Conservation (phyloP, 108 stramenopile genomes). For the Aureococcus anophagefferens region DNA sequence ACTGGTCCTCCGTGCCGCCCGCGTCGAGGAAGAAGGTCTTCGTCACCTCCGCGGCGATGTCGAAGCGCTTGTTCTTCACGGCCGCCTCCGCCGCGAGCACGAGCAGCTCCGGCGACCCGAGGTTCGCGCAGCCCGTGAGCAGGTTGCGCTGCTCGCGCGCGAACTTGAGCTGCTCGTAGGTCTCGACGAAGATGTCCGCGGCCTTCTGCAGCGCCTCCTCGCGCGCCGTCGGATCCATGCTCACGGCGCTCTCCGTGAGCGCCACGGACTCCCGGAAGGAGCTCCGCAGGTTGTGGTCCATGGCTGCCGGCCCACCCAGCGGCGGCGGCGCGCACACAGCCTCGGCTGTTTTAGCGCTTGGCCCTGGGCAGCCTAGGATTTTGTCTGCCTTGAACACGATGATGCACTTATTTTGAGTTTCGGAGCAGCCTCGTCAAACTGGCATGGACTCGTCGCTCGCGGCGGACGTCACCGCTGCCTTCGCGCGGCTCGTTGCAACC, state of each 20-base stretch:
- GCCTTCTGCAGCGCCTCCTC: neutral
- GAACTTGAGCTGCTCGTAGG: neutral
- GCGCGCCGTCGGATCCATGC: neutral
- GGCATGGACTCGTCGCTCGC: too few relatives aligned
- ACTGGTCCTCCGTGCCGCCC: constrained; percentile 25
- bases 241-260: neutral
- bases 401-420: too few relatives aligned
- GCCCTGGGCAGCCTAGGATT: too few relatives aligned
- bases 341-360: too few relatives aligned
- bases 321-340: too few relatives aligned
- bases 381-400: too few relatives aligned
- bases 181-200: neutral
- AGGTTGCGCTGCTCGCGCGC: constrained; percentile 11
- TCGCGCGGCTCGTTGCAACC: too few relatives aligned
- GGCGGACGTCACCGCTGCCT: too few relatives aligned
- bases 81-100: constrained; percentile 24
- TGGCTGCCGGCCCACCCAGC: too few relatives aligned
- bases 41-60: constrained; percentile 2
- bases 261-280: too few relatives aligned
- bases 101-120: constrained; percentile 23
- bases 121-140: neutral
- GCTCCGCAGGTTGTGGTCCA: too few relatives aligned
- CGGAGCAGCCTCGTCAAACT: too few relatives aligned
- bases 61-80: constrained; percentile 14
- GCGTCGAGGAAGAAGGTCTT: constrained; percentile 21